Conservation (phyloP, 2,329 filamentous ascomycete species). For the Byssoonygena ceratinophila region DNA sequence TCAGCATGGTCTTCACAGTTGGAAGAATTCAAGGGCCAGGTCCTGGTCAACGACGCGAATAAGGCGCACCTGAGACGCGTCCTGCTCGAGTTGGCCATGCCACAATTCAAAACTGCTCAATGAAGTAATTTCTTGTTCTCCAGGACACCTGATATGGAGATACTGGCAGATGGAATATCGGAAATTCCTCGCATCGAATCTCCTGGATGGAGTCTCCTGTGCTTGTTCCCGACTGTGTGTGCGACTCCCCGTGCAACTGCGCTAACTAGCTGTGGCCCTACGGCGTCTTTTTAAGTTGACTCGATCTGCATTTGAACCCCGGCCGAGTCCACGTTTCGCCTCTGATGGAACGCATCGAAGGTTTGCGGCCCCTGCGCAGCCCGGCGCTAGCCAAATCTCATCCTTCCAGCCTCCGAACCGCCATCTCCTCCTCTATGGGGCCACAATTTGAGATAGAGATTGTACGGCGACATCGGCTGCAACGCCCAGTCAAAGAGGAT, state of each 20-base stretch:
- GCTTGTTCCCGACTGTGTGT: not conserved
- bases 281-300: not conserved
- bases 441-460: not conserved
- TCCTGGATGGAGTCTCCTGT: not conserved
- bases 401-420: not conserved
- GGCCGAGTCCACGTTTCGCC: conserved; percentile 11
- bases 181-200: too few relatives aligned
- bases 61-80: conserved; percentile 63
- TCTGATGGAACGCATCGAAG: conserved; percentile 4
- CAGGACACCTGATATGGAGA: too few relatives aligned
- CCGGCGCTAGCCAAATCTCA: not conserved
- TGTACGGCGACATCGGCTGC: not conserved
- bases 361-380: not conserved
- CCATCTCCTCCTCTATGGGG: not conserved
- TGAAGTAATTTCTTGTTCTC: too few relatives aligned
- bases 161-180: too few relatives aligned
- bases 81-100: conserved; percentile 67
- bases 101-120: too few relatives aligned
- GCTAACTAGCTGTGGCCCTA: conserved; percentile 5
- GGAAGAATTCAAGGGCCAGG: conserved; percentile 56
- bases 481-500: not conserved
- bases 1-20: conserved; percentile 70
- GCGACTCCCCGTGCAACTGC: not conserved
- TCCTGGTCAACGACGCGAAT: conserved; percentile 60
- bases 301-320: conserved; percentile 4